Conservation (phyloP, 495 filamentous ascomycete species). For the Articulospora tetracladia region DNA sequence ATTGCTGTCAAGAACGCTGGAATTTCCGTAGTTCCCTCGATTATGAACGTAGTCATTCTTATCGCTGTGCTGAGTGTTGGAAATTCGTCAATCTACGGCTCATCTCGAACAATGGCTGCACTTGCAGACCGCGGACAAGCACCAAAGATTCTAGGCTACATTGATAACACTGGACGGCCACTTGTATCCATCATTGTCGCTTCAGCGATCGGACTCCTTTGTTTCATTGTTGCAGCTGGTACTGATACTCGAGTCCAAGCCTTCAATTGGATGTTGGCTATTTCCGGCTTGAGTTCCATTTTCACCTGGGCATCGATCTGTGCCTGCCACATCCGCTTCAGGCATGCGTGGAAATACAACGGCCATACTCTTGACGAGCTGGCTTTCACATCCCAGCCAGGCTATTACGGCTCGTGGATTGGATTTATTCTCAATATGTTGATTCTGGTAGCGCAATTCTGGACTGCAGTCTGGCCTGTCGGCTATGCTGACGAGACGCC, state of each 20-base stretch:
- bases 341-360: slow-evolving; percentile 26
- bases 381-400: slow-evolving; percentile 75
- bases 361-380: slow-evolving; percentile 65
- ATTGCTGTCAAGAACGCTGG: slow-evolving; percentile 81
- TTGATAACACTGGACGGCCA: slow-evolving; percentile 80
- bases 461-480: slow-evolving; percentile 81
- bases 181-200: slow-evolving; percentile 69
- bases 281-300: slow-evolving; percentile 83
- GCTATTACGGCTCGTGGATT: slow-evolving; percentile 78
- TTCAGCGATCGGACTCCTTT: slow-evolving; percentile 51
- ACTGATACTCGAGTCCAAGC: slow-evolving; percentile 35
- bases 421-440: slow-evolving; percentile 76
- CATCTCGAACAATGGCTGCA: slow-evolving; percentile 80
- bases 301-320: slow-evolving; percentile 95
- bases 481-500: slow-evolving; percentile 27
- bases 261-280: slow-evolving; percentile 84
- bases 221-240: slow-evolving; percentile 59
- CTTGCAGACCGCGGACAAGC: slow-evolving; percentile 84
- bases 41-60: slow-evolving; percentile 90
- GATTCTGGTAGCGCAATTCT: slow-evolving; percentile 90
- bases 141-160: slow-evolving; percentile 70
- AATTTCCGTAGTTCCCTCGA: slow-evolving; percentile 68
- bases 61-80: slow-evolving; percentile 84
- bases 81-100: slow-evolving; percentile 84
- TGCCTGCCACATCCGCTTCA: slow-evolving; percentile 88